Evolutionary conservation across 805 yeast species (phyloP).

Genomic region (Candida rishiriensis): DNA sequence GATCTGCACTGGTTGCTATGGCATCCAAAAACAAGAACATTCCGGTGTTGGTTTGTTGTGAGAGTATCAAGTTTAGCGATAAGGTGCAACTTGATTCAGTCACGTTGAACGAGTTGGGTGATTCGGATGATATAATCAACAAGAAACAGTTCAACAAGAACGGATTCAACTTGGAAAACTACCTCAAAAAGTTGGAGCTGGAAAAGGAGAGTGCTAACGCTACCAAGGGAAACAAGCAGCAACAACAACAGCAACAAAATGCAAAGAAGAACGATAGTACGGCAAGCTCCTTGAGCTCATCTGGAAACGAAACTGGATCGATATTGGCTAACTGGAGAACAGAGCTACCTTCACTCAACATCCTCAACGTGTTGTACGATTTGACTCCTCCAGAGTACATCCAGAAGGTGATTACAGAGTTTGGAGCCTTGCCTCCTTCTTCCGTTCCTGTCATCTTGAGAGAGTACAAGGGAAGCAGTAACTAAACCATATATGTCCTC

Average conservation of each 20-base stretch:
- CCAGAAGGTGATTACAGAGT: conserved; percentile 91
- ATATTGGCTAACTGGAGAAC: conserved; percentile 58
- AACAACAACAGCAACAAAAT: conserved; percentile 24
- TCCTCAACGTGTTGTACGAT: conserved; percentile 86
- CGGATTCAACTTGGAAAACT: conserved; percentile 64
- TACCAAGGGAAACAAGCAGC: conserved; percentile 23
- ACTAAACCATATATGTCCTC: not conserved
- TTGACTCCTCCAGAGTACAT: conserved; percentile 91
- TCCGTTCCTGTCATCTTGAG: conserved; percentile 95
- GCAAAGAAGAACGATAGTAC: conserved; percentile 22
- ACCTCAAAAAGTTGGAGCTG: conserved; percentile 40
- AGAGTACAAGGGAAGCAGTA: conserved; percentile 64
- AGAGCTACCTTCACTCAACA: conserved; percentile 54
- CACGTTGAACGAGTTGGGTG: conserved; percentile 86
- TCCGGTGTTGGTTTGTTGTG: conserved; percentile 95
- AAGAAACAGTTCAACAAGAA: conserved; percentile 53
- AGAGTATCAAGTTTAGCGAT: conserved; percentile 89
- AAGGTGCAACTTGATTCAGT: conserved; percentile 96
- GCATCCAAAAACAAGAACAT: conserved; percentile 81
- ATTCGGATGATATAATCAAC: conserved; percentile 63
- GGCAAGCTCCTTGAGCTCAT: not conserved
- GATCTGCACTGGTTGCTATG: conserved; percentile 92
- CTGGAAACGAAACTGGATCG: conserved; percentile 26
- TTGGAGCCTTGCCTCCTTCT: conserved; percentile 96
- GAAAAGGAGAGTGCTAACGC: conserved; percentile 6